Base-by-base conservation (phyloP, 345 rosid genomes). In the Ceriops tagal region DNA sequence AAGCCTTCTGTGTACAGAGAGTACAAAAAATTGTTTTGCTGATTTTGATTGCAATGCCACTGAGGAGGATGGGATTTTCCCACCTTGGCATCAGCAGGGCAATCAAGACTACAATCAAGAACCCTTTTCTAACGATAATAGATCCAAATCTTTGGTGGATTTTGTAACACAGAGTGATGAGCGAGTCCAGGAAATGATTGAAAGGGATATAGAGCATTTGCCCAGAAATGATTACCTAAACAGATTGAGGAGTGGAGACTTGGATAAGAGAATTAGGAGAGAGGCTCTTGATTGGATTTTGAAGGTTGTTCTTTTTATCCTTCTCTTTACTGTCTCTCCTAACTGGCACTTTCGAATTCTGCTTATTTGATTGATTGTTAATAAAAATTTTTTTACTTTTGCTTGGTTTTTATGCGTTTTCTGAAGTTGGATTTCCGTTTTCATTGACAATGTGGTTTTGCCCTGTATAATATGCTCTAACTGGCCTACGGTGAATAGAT, bases 281-380 rank as follows among this genome's bases (percentile, higher is more conserved):
- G 81, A 83, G 63, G 89, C 87, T 68, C 22, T 81, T 66, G 86
- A 84, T 77, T 86, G 88, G 88, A 88, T 88, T 76, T 30, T 51
- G 32, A 88, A 86, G 90, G 93, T 88, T 51, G 69, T 84, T 74
- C 67, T 22, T 35, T 31, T 5, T 20, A 2, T 8, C 37, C 24
- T 18, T 20, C 53, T 46, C n/a, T 20, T 39, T 59, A 20, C 62
- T 19, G 13, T 31, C 35, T n/a, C 8, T 51, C 35, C 55, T 32
- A 53, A 62, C 26, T 37, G 62, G 68, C 4, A 30, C 62, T 32
- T 1, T 53, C 18, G 56, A 21, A 0, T 53, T 53, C 62, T 53
- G 20, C 37, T 53, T 39, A 19, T 62, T 71, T 39, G 61, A 62
- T 62, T 51, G 53, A 26, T 62, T 61, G 19, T 13, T 21, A 9